phyloP scores from a whole-genome alignment of 2,329 filamentous ascomycete genomes.

The Metarhizium brunneum region DNA sequence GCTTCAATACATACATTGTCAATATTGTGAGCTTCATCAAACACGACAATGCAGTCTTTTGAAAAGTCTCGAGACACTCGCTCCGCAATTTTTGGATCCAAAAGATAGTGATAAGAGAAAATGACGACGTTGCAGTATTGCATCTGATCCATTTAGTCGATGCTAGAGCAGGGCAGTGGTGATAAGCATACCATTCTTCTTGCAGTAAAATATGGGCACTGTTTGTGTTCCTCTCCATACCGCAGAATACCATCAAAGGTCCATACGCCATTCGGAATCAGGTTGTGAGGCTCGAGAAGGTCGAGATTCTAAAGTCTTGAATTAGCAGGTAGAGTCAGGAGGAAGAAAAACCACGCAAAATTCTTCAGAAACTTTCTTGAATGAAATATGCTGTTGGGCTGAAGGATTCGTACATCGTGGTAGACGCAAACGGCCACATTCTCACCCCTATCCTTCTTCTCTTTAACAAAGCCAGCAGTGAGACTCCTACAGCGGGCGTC shows the following conservation, averaged over 20 bases:
- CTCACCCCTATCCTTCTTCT: constrained; percentile 93
- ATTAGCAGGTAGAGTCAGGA: background rate
- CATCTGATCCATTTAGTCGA: constrained; percentile 51
- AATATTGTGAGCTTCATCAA: constrained; percentile 98
- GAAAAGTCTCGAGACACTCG: constrained; percentile 90
- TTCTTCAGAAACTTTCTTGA: background rate
- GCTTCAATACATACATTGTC: constrained; percentile 99
- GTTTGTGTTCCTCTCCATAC: constrained; percentile 92
- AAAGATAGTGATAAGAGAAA: constrained; percentile 96
- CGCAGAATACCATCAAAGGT: constrained; percentile 81
- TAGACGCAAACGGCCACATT: constrained; percentile 92
- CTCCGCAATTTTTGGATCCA: constrained; percentile 97
- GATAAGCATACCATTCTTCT: constrained; percentile 68
- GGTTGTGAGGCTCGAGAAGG: constrained; percentile 84
- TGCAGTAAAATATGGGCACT: constrained; percentile 95
- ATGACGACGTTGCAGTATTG: constrained; percentile 99
- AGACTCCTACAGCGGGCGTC: constrained; percentile 93
- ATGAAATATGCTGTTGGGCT: background rate
- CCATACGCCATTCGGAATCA: constrained; percentile 92
- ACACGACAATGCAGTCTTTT: constrained; percentile 97
- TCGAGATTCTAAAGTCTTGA: constrained; percentile 63
- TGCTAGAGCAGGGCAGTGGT: background rate
- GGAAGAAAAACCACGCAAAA: background rate
- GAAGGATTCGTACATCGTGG: constrained; percentile 59
- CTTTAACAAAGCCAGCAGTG: constrained; percentile 93